phyloP scores from a whole-genome alignment of 176 grass and related monocot species.

The Ensete glaucum region DNA sequence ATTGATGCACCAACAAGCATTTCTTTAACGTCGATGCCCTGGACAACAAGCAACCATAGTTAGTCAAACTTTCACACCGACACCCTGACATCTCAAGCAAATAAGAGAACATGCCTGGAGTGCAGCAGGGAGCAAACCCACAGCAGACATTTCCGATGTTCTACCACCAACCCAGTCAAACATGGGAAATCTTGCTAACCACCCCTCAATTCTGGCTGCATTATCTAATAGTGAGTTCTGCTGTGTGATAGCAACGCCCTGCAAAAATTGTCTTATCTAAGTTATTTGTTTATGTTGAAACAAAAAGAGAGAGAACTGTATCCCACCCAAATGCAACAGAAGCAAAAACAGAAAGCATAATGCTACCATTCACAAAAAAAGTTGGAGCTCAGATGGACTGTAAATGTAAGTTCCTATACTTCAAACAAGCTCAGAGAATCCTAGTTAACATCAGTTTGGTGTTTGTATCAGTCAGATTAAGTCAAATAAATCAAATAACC shows the following conservation, averaged over 20 bases:
- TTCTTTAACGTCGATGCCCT: constrained; percentile 93
- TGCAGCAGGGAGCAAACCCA: constrained; percentile 93
- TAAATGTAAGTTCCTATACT: too few relatives aligned
- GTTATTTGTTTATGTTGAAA: too few relatives aligned
- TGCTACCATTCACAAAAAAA: too few relatives aligned
- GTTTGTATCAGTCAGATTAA: too few relatives aligned
- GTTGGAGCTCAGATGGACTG: too few relatives aligned
- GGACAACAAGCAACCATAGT: constrained; percentile 11
- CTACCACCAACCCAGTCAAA: constrained; percentile 99
- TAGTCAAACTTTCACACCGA: constrained; percentile 24
- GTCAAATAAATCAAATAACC: too few relatives aligned
- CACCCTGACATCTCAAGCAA: background rate
- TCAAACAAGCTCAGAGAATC: too few relatives aligned
- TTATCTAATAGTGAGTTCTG: constrained; percentile 98
- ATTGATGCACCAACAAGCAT: constrained; percentile 83
- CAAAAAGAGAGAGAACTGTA: too few relatives aligned
- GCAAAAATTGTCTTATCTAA: constrained; percentile 15
- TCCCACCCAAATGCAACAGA: too few relatives aligned
- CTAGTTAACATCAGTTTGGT: too few relatives aligned
- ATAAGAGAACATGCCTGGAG: constrained; percentile 45
- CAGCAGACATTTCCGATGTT: constrained; percentile 97
- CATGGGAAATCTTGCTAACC: constrained; percentile 97
- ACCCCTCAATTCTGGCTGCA: constrained; percentile 93
- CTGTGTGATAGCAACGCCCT: constrained; percentile 98
- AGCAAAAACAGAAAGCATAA: too few relatives aligned